Evolutionary conservation across 2,329 filamentous ascomycete species (phyloP).

Genomic region (Pestalotiopsis sp.): DNA sequence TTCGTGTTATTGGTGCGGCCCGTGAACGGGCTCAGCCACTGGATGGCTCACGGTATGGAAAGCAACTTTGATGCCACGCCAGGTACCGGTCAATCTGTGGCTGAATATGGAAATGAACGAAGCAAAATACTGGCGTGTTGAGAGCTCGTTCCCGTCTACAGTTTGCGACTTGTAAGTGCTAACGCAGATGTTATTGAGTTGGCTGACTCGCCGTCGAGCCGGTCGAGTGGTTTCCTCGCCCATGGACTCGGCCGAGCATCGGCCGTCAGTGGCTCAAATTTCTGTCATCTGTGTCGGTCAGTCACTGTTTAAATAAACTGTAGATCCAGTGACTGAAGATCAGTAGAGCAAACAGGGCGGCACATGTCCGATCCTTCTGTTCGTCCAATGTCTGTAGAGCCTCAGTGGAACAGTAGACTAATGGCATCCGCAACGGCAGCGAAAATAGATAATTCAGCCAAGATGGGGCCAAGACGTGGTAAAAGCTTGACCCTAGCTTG

Average conservation of each 20-base stretch:
- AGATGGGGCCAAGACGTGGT: not conserved
- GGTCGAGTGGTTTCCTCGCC: not conserved
- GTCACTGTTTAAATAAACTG: not conserved
- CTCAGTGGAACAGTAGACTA: not conserved
- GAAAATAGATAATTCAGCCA: not conserved
- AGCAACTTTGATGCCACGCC: too few relatives aligned
- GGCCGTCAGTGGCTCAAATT: not conserved
- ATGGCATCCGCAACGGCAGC: not conserved
- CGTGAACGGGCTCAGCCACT: too few relatives aligned
- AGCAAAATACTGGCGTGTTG: not conserved
- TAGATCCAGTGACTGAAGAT: not conserved
- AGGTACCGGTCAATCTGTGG: too few relatives aligned
- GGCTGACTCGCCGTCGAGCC: not conserved
- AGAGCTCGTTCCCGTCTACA: not conserved
- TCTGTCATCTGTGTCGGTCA: not conserved
- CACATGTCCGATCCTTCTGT: not conserved
- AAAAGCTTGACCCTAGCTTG: not conserved
- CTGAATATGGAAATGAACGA: too few relatives aligned
- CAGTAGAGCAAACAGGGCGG: not conserved
- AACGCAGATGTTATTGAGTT: not conserved
- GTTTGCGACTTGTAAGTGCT: not conserved
- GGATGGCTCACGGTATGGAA: too few relatives aligned
- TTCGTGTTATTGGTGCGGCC: too few relatives aligned
- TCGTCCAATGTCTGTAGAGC: not conserved
- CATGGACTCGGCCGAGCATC: not conserved